These are phyloP conservation scores for Phylloporus sp. DNA, from an alignment of 768 basidiomycete species.

Conservation along the genomic window DNA sequence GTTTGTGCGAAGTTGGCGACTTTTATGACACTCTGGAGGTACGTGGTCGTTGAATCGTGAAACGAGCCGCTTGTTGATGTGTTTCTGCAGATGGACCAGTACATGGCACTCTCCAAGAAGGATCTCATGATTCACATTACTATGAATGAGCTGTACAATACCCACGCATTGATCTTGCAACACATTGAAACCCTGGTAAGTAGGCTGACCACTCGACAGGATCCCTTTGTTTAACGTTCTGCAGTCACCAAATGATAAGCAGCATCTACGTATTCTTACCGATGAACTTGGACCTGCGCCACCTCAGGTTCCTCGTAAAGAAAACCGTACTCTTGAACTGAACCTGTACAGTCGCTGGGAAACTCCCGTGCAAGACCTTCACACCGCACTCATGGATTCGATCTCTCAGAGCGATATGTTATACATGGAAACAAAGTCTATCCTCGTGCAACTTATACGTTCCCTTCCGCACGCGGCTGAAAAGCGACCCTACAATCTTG, in stretches of 20 bases:
- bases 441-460: slow-evolving; percentile 95
- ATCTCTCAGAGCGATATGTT: slow-evolving; percentile 98
- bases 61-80: neutral
- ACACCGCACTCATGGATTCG: slow-evolving; percentile 94
- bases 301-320: slow-evolving; percentile 94
- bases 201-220: slow-evolving; percentile 1
- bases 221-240: slow-evolving; percentile 1
- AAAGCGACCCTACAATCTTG: slow-evolving; percentile 85
- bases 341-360: slow-evolving; percentile 97
- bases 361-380: slow-evolving; percentile 96
- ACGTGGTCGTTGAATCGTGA: slow-evolving; percentile 15
- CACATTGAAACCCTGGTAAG: slow-evolving; percentile 92
- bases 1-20: slow-evolving; percentile 96
- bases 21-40: slow-evolving; percentile 99
- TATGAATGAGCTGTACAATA: slow-evolving; percentile 98
- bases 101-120: slow-evolving; percentile 99
- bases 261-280: slow-evolving; percentile 92
- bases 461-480: slow-evolving; percentile 84
- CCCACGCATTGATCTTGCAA: slow-evolving; percentile 90
- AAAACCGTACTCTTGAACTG: slow-evolving; percentile 92
- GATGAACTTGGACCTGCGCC: slow-evolving; percentile 96
- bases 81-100: slow-evolving; percentile 90
- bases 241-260: slow-evolving; percentile 96
- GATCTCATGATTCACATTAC: slow-evolving; percentile 98
- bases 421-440: slow-evolving; percentile 99